These are phyloP conservation scores for Leishmania arabica DNA, from an alignment of 208 protist genomes.

Conservation along the genomic window DNA sequence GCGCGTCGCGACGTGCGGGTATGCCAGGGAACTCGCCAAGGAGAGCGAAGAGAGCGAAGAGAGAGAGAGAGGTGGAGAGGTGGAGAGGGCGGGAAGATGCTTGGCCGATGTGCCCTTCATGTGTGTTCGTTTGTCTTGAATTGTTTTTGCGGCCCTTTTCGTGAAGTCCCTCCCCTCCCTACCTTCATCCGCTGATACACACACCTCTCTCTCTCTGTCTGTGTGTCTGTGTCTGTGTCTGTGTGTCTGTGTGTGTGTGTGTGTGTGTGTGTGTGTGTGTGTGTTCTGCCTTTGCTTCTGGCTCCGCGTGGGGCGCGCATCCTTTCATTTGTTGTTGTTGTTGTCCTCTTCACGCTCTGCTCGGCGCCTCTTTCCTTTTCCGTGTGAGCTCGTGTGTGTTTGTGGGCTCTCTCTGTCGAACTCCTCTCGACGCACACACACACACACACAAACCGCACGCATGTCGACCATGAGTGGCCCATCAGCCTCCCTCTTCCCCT, in stretches of 20 bases:
- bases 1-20: too few species aligned
- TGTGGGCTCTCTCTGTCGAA: not conserved
- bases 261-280: not conserved
- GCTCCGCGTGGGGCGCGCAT: not conserved
- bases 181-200: not conserved
- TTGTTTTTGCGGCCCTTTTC: not conserved
- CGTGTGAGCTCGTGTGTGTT: not conserved
- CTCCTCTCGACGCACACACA: not conserved
- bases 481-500: not conserved
- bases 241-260: too few species aligned
- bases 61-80: too few species aligned
- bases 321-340: not conserved
- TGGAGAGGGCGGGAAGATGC: too few species aligned
- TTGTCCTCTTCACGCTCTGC: not conserved
- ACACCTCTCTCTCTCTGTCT: not conserved
- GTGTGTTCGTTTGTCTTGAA: not conserved
- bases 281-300: not conserved
- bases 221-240: not conserved
- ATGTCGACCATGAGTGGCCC: not conserved
- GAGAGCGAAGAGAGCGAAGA: too few species aligned
- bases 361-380: not conserved
- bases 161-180: too few species aligned
- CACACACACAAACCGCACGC: not conserved
- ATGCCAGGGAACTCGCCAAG: too few species aligned
- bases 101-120: not conserved